These are phyloP conservation scores for Ormosia emarginata DNA, from an alignment of 306 rosid species.

Conservation along the genomic window DNA sequence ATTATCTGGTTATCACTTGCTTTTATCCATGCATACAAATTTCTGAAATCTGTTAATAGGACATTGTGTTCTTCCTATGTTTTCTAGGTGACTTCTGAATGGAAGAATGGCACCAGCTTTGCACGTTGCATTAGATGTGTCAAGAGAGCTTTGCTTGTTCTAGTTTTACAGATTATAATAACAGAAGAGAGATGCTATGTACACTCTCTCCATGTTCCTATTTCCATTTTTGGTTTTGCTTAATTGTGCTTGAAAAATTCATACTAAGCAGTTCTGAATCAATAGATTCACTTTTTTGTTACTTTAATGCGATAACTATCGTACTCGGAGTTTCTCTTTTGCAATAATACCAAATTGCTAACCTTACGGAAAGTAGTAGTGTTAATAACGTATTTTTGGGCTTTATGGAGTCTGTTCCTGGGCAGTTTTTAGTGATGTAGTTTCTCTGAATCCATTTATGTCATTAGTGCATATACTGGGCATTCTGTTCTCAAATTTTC, in stretches of 20 bases:
- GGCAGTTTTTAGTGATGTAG: neutral
- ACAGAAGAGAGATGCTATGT: slow-evolving; percentile 32
- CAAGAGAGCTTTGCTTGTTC: slow-evolving; percentile 11
- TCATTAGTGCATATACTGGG: neutral
- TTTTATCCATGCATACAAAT: neutral
- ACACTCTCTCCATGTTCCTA: slow-evolving; percentile 2
- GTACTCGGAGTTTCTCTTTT: neutral
- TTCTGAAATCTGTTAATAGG: neutral
- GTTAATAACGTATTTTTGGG: neutral
- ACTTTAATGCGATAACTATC: neutral
- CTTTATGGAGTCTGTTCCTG: neutral
- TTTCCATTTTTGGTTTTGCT: slow-evolving; percentile 6
- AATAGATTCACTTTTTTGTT: neutral
- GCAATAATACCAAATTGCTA: neutral
- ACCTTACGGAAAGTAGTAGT: neutral
- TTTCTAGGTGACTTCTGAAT: slow-evolving; percentile 53
- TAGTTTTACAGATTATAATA: slow-evolving; percentile 41
- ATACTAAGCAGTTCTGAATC: slow-evolving; percentile 10
- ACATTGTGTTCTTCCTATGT: neutral
- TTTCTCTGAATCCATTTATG: neutral
- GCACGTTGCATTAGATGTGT: slow-evolving; percentile 11
- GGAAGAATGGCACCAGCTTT: slow-evolving; percentile 19
- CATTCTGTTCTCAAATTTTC: neutral
- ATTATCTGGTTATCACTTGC: neutral
- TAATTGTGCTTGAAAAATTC: neutral